Conservation (phyloP, 768 basidiomycete species). For the Tylopilus balloui region DNA sequence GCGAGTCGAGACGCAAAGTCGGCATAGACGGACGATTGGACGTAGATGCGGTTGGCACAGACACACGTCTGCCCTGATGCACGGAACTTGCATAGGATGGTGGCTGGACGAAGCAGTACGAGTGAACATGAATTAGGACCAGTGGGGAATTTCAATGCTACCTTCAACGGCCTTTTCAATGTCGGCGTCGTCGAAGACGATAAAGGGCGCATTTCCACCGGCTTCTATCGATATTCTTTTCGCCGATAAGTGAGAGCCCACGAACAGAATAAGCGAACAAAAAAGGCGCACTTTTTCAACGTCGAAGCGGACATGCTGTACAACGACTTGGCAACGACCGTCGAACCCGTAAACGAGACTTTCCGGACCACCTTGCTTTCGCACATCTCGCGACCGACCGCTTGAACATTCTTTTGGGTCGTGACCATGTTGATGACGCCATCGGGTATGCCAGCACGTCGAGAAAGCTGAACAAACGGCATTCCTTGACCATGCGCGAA, state of each 20-base stretch:
- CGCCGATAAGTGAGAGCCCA: not conserved
- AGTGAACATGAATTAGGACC: not conserved
- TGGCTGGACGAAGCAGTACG: slow-evolving; percentile 40
- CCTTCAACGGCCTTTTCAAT: slow-evolving; percentile 89
- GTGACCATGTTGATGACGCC: slow-evolving; percentile 96
- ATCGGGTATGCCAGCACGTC: slow-evolving; percentile 87
- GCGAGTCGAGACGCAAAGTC: slow-evolving; percentile 87
- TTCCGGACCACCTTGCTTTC: slow-evolving; percentile 84
- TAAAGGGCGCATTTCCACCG: slow-evolving; percentile 94
- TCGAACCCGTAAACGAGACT: slow-evolving; percentile 89
- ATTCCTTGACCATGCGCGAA: not conserved
- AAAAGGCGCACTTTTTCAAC: slow-evolving; percentile 65
- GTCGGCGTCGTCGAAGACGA: slow-evolving; percentile 95
- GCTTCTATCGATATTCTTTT: slow-evolving; percentile 71
- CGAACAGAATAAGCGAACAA: not conserved
- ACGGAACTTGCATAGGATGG: slow-evolving; percentile 77
- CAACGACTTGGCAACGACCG: slow-evolving; percentile 71
- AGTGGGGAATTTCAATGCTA: slow-evolving; percentile 15
- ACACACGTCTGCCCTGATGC: slow-evolving; percentile 79
- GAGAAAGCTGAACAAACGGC: slow-evolving; percentile 51
- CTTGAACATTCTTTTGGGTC: slow-evolving; percentile 75
- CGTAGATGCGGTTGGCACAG: slow-evolving; percentile 88
- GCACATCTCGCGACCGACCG: slow-evolving; percentile 94
- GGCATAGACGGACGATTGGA: slow-evolving; percentile 87
- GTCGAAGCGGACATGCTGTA: slow-evolving; percentile 71